Evolutionary conservation across 805 yeast species (phyloP), one percentile per base, ranked within the genome.

Genomic region (Lipomyces sp.): DNA sequence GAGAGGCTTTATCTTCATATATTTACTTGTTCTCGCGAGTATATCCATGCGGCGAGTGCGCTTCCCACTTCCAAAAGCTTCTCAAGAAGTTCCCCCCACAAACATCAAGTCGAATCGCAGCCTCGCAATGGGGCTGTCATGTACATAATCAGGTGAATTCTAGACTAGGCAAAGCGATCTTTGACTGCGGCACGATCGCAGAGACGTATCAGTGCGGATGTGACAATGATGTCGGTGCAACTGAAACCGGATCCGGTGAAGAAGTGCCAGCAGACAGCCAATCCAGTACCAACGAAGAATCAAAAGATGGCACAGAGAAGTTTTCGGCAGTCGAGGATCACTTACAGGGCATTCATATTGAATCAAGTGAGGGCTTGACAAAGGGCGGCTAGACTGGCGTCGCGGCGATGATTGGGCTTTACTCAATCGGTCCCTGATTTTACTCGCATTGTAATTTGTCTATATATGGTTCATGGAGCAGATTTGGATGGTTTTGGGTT

Each of bases 171-270:
- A 91, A 93, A 72, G 85, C 83, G 0, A 80, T 82, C 18, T 95
- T 92, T 76, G 98, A 95, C 76, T 95, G 99, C 76, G 82, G 90
- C 1, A 86, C 84, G 6, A 89, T 95, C 64, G 80, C 90, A 62
- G 97, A 92, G 72, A 95, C 91, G 77, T 95, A 95, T 77, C 97
- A 93, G 74, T 94, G 99, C 80, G 99, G 99, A 0, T 94, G 99
- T 79, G 82, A 77, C 51, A 70, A 67, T 13, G 53, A 62, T 8
- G 60, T 39, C 10, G 57, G 55, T n/a, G 53, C 39, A 24, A 59
- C 45, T 37, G 56, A 32, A 8, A 55, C 35, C n/a, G 64, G 37
- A 13, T 35, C 32, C 11, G 60, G 24, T 4, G 57, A 53, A 7
- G 60, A 24, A 10, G 48, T 15, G 30, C 50, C 1, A n/a, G 45